Percentiles rank a stretch among this genome's conserved stretches.
phyloP scores from a whole-genome alignment of 2,329 filamentous ascomycete genomes.

The Plenodomus lindquistii region DNA sequence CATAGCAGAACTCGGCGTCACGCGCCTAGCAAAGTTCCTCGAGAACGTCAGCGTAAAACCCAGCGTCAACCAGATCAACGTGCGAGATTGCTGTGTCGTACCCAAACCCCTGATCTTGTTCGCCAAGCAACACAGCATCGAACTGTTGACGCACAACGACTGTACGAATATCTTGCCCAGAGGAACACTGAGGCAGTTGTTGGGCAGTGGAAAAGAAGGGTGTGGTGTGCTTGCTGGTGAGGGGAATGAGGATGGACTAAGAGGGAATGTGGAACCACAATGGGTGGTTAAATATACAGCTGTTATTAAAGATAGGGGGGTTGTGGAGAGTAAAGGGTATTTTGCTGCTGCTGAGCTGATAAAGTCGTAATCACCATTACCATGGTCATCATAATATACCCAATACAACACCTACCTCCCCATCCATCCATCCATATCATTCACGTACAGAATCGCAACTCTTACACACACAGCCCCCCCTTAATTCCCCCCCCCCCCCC shows the following conservation, averaged over 20 bases:
- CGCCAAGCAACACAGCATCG: constrained; percentile 81
- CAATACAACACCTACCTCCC: too few species aligned
- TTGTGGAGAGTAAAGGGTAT: constrained; percentile 98
- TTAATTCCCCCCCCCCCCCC: background rate
- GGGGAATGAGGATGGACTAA: constrained; percentile 60
- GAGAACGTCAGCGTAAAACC: constrained; percentile 72
- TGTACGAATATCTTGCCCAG: constrained; percentile 87
- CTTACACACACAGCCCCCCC: background rate
- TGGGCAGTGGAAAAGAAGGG: constrained; percentile 72
- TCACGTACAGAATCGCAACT: too few species aligned
- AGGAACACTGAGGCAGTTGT: constrained; percentile 80
- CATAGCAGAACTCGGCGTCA: constrained; percentile 86
- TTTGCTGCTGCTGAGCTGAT: constrained; percentile 80
- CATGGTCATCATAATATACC: background rate
- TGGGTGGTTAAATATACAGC: constrained; percentile 99
- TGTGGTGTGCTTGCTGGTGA: constrained; percentile 75
- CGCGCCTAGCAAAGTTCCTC: constrained; percentile 79
- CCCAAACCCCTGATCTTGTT: constrained; percentile 83
- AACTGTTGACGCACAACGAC: constrained; percentile 91
- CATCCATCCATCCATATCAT: too few species aligned
- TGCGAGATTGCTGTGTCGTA: constrained; percentile 93
- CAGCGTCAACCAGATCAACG: constrained; percentile 92
- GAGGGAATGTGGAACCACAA: constrained; percentile 79
- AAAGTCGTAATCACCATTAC: constrained; percentile 8
- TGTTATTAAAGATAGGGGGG: constrained; percentile 88